A percentile compares a stretch with the other conserved stretches of the same genome.
Evolutionary conservation across 495 filamentous ascomycete genomes (phyloP).

Genomic region (Oleoguttula mirabilis): DNA sequence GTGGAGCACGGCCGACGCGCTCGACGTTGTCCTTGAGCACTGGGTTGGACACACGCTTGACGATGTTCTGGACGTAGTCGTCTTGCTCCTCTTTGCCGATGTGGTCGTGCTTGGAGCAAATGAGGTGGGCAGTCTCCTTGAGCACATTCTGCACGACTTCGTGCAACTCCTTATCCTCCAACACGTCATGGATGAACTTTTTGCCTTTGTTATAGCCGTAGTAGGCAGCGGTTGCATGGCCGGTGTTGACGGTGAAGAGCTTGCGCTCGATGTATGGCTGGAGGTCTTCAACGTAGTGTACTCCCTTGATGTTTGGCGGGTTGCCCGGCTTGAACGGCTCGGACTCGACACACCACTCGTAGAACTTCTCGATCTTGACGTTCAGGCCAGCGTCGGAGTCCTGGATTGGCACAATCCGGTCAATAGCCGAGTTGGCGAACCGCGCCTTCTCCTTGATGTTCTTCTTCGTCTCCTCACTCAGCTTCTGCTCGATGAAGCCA

Average conservation of each 20-base stretch:
- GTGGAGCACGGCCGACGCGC: slow-evolving; percentile 87
- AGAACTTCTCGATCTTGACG: slow-evolving; percentile 94
- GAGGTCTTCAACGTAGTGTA: slow-evolving; percentile 85
- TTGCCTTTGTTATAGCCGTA: slow-evolving; percentile 76
- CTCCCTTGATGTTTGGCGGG: slow-evolving; percentile 66
- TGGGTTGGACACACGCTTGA: slow-evolving; percentile 87
- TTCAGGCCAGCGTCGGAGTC: slow-evolving; percentile 65
- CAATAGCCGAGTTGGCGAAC: slow-evolving; percentile 94
- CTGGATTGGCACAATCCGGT: slow-evolving; percentile 91
- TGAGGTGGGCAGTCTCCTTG: slow-evolving; percentile 70
- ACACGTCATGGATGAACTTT: slow-evolving; percentile 72
- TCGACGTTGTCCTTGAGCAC: slow-evolving; percentile 84
- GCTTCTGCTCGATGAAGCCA: slow-evolving; percentile 59
- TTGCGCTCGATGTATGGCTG: slow-evolving; percentile 97
- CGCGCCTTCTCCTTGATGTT: slow-evolving; percentile 35
- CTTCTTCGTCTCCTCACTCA: slow-evolving; percentile 29
- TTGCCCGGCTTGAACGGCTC: slow-evolving; percentile 57
- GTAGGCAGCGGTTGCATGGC: slow-evolving; percentile 95
- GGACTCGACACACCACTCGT: slow-evolving; percentile 91
- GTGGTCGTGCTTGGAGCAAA: slow-evolving; percentile 66
- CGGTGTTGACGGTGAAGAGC: slow-evolving; percentile 97
- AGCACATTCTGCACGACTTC: slow-evolving; percentile 62
- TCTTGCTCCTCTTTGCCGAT: slow-evolving; percentile 68
- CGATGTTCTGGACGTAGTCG: slow-evolving; percentile 82
- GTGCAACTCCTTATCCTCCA: slow-evolving; percentile 57